A percentile compares a stretch with the other conserved stretches of the same genome.
These are phyloP conservation scores for Pichia cactophila DNA, from an alignment of 1,139 yeast species.

Conservation along the genomic window DNA sequence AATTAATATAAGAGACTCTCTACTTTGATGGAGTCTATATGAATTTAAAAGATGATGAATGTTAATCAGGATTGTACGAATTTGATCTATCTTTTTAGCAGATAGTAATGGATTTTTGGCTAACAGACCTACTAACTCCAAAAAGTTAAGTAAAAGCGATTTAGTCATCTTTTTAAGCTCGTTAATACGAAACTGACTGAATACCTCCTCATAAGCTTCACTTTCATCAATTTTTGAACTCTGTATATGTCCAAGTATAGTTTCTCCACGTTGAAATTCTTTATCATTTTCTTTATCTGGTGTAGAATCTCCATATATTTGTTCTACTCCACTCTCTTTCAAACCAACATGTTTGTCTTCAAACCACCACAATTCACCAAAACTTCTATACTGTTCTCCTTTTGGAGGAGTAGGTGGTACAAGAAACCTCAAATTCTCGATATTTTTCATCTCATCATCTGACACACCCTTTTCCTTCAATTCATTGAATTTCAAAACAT, in stretches of 20 bases:
- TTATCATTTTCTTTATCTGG: background rate
- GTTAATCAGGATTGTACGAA: conserved; percentile 44
- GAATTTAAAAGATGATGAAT: conserved; percentile 50
- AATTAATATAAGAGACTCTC: conserved; percentile 48
- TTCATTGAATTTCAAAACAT: conserved; percentile 19
- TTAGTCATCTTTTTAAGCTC: conserved; percentile 50
- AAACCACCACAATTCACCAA: conserved; percentile 54
- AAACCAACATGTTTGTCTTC: conserved; percentile 49
- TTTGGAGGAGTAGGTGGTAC: conserved; percentile 43
- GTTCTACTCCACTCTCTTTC: conserved; percentile 44
- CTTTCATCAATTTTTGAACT: conserved; percentile 2
- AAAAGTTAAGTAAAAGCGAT: conserved; percentile 46
- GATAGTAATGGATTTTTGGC: conserved; percentile 45
- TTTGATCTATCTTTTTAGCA: conserved; percentile 41
- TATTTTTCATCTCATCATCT: conserved; percentile 23
- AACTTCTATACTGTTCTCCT: conserved; percentile 46
- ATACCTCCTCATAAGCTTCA: conserved; percentile 37
- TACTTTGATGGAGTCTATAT: conserved; percentile 53
- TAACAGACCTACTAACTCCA: conserved; percentile 44
- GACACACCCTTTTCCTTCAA: conserved; percentile 16
- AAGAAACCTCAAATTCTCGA: conserved; percentile 37
- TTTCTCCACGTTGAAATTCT: conserved; percentile 3
- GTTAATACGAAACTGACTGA: conserved; percentile 38
- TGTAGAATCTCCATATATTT: conserved; percentile 32
- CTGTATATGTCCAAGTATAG: too few relatives aligned